phyloP scores from a whole-genome alignment of 495 filamentous ascomycete species.

The Aspergillus cavernicola region DNA sequence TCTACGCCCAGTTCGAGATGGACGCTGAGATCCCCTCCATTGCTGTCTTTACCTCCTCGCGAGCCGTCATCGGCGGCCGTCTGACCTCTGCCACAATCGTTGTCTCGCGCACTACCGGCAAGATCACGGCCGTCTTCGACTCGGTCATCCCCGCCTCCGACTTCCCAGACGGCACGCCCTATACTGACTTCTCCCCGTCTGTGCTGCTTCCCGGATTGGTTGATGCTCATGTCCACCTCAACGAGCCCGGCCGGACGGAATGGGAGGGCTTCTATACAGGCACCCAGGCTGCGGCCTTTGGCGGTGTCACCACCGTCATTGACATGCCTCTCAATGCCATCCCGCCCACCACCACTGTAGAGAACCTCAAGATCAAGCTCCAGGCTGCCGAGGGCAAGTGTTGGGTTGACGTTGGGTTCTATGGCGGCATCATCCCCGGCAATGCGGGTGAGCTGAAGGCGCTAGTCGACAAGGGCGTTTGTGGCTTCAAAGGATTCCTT shows the following conservation, averaged over 20 bases:
- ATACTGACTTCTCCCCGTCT: conserved; percentile 82
- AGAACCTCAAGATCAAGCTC: conserved; percentile 78
- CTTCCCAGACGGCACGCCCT: conserved; percentile 69
- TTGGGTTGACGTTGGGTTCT: conserved; percentile 99
- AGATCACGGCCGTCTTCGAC: conserved; percentile 74
- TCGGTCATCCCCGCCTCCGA: conserved; percentile 64
- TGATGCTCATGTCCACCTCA: conserved; percentile 96
- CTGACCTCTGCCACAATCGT: conserved; percentile 76
- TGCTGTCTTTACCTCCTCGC: conserved; percentile 76
- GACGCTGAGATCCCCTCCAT: conserved; percentile 43
- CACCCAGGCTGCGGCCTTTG: conserved; percentile 89
- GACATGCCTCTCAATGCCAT: conserved; percentile 99
- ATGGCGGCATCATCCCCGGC: conserved; percentile 91
- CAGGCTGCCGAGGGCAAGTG: conserved; percentile 83
- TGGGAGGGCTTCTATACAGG: conserved; percentile 98
- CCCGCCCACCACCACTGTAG: conserved; percentile 88
- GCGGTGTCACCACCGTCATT: conserved; percentile 95
- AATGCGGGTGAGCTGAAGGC: conserved; percentile 77
- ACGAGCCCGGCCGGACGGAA: conserved; percentile 95
- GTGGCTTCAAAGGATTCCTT: conserved; percentile 96
- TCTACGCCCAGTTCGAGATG: conserved; percentile 18
- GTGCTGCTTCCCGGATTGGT: conserved; percentile 88
- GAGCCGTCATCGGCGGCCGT: conserved; percentile 65
- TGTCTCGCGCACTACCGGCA: conserved; percentile 74
- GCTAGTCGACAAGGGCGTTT: conserved; percentile 78